These are phyloP conservation scores for Sclerotinia borealis DNA, from an alignment of 2,329 filamentous ascomycete genomes.

Conservation along the genomic window DNA sequence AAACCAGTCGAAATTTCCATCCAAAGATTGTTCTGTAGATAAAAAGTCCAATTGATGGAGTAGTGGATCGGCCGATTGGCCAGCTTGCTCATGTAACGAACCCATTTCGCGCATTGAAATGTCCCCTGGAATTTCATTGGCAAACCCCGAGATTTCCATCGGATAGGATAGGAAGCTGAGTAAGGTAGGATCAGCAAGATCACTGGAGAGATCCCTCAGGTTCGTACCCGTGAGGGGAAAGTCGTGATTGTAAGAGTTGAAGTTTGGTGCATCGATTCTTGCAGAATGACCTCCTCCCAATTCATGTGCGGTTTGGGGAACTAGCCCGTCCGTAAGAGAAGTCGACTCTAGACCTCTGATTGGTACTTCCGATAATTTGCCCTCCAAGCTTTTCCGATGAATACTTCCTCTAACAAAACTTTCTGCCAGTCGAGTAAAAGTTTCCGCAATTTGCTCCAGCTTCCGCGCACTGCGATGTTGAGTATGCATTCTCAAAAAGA, in stretches of 20 bases:
- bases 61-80: not conserved
- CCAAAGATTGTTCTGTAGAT: conserved; percentile 5
- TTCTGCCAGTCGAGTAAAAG: conserved; percentile 12
- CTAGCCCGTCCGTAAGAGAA: not conserved
- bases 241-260: too few relatives aligned
- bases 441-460: conserved; percentile 14
- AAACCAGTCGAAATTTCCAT: conserved; percentile 16
- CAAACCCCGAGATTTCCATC: conserved; percentile 5
- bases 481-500: conserved; percentile 15
- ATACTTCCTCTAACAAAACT: conserved; percentile 12
- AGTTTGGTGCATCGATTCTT: not conserved
- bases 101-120: not conserved
- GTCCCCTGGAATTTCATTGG: not conserved
- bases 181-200: not conserved
- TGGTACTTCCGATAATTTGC: not conserved
- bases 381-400: not conserved
- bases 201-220: not conserved
- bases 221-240: not conserved
- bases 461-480: conserved; percentile 12
- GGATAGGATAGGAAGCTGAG: conserved; percentile 9
- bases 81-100: not conserved
- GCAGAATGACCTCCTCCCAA: not conserved
- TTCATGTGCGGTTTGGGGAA: not conserved
- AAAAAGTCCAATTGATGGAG: conserved; percentile 1
- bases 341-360: not conserved